Evolutionary conservation across 1,284 basidiomycete genomes (phyloP), one percentile per base, ranked within the genome.

Genomic region (Marasmius sp.): DNA sequence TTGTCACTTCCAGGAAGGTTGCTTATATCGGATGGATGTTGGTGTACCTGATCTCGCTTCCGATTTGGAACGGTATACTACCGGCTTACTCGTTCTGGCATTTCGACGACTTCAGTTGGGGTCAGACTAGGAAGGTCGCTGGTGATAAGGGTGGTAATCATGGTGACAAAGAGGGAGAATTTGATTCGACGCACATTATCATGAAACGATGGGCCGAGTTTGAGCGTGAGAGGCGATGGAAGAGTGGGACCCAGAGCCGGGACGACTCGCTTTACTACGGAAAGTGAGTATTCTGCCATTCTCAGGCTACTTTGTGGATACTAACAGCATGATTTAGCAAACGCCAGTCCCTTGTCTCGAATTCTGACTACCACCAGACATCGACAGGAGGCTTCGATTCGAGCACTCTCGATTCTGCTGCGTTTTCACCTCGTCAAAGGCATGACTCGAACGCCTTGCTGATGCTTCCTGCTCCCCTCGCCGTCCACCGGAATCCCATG

Each of bases 141-240:
- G 94, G 94, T 10, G 92, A 92, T 67, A 85, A 84, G 66, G 87
- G 81, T 66, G 84, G 79, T 39, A 83, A 85, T 61, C 93, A 95
- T 69, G 93, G 89, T 38, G 93, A 93, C 72, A 97, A 96, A 77
- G 92, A 95, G 63, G 97, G 97, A 74, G 92, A 93, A 72, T 99
- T 99, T 71, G 97, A 99, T 78, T 95, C 95, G 41, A 86, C 88
- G 57, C 87, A 97, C 78, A 99, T 99, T 71, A 91, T 97, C 45
- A 98, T 98, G 97, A 99, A 98, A 83, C 87, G 95, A 55, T 99
- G 97, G 97, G 94, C 89, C 55, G 97, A 99, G 78, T 99, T 97
- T 75, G 97, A 99, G 80, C 85, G 97, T 58, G 97, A 98, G 70
- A 82, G 97, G 66, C 84, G 96, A 65, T 98, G 94, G 93, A 95